These are phyloP conservation scores for Jacaranda mimosifolia DNA, from an alignment of 257 asterid species.

Conservation along the genomic window DNA sequence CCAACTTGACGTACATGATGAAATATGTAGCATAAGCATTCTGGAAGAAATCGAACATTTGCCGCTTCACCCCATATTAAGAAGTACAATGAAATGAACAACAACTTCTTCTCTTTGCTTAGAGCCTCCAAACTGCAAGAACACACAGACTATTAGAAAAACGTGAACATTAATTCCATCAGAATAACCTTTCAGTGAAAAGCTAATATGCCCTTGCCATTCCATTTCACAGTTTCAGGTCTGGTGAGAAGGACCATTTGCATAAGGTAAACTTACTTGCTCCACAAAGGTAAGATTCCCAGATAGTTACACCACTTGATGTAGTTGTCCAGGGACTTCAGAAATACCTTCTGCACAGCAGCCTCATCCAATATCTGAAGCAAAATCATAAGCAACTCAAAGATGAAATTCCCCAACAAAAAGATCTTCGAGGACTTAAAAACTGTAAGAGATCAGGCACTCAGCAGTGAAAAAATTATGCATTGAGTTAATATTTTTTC, in stretches of 20 bases:
- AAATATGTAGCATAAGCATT: conserved; percentile 98
- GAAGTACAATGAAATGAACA: conserved; percentile 80
- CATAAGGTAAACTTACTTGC: conserved; percentile 71
- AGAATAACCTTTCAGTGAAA: conserved; percentile 26
- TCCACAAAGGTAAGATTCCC: conserved; percentile 87
- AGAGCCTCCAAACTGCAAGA: conserved; percentile 79
- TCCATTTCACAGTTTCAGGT: conserved; percentile 27
- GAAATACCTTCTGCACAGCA: conserved; percentile 84
- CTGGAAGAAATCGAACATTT: conserved; percentile 95
- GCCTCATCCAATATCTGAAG: conserved; percentile 95
- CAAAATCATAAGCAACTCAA: conserved; percentile 39
- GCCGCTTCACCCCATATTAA: conserved; percentile 99
- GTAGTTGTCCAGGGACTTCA: conserved; percentile 94
- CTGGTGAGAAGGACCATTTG: conserved; percentile 8
- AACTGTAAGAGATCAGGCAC: conserved; percentile 10
- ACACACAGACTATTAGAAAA: conserved; percentile 11
- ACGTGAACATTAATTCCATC: conserved; percentile 13
- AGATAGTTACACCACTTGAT: conserved; percentile 93
- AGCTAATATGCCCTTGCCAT: conserved; percentile 18
- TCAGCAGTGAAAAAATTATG: conserved; percentile 25
- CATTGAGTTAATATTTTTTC: neutral
- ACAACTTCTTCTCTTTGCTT: conserved; percentile 92
- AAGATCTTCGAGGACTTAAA: conserved; percentile 19
- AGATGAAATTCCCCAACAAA: conserved; percentile 26
- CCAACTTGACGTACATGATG: conserved; percentile 78